These are phyloP conservation scores for Epichloe hybrida DNA, from an alignment of 2,329 filamentous ascomycete genomes.

Conservation along the genomic window DNA sequence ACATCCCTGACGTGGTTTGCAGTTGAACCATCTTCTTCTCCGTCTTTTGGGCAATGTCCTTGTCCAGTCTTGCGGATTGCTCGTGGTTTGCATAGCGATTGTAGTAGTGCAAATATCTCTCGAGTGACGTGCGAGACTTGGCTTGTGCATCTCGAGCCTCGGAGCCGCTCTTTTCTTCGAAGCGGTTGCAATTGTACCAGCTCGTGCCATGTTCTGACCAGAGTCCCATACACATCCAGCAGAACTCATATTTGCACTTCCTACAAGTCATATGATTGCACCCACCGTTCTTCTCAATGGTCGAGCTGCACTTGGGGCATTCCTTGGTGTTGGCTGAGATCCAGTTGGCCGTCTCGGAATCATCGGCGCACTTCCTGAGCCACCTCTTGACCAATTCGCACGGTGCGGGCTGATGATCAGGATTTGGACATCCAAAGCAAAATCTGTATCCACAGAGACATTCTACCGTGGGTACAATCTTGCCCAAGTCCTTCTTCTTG, in stretches of 20 bases:
- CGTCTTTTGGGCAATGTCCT: conserved; percentile 89
- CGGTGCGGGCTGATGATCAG: conserved; percentile 86
- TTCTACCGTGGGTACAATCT: conserved; percentile 77
- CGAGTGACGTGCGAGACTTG: conserved; percentile 75
- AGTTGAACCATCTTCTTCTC: conserved; percentile 98
- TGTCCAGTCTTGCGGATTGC: conserved; percentile 91
- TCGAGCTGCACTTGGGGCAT: conserved; percentile 89
- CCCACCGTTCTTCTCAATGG: conserved; percentile 96
- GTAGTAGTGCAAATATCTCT: conserved; percentile 98
- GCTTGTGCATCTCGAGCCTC: conserved; percentile 89
- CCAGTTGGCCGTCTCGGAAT: conserved; percentile 98
- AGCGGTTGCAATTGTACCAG: conserved; percentile 99
- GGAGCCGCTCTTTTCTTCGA: conserved; percentile 85
- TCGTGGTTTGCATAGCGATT: conserved; percentile 98
- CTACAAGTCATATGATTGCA: conserved; percentile 98
- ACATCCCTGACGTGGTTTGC: conserved; percentile 87
- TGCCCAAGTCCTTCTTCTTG: conserved; percentile 74
- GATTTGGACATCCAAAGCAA: conserved; percentile 85
- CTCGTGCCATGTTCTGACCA: conserved; percentile 98
- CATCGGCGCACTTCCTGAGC: conserved; percentile 97
- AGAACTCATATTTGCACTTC: conserved; percentile 94
- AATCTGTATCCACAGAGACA: conserved; percentile 79
- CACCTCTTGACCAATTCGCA: conserved; percentile 86
- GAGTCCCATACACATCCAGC: conserved; percentile 99
- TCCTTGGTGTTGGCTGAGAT: conserved; percentile 98